A percentile compares a stretch with the other conserved stretches of the same genome.
phyloP scores from a whole-genome alignment of 768 basidiomycete species.

The Boletus huronensis region DNA sequence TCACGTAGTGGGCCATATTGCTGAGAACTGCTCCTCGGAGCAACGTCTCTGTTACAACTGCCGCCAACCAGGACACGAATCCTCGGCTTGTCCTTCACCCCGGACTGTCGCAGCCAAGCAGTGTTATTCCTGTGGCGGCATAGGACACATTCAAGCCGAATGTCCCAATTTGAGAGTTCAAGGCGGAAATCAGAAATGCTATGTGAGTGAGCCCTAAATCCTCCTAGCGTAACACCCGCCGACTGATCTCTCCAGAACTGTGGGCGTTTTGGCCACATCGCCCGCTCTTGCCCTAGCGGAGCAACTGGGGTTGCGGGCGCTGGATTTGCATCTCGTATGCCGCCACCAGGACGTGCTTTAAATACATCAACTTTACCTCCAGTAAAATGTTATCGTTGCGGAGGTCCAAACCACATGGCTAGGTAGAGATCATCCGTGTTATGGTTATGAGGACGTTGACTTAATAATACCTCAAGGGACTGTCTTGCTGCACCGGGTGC shows the following conservation, averaged over 20 bases:
- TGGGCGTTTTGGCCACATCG: conserved; percentile 80
- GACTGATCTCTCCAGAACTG: conserved; percentile 51
- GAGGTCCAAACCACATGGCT: conserved; percentile 85
- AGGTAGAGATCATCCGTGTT: conserved; percentile 41
- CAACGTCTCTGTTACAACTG: conserved; percentile 94
- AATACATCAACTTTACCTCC: conserved; percentile 77
- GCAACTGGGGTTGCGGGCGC: conserved; percentile 34
- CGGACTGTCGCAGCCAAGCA: conserved; percentile 82
- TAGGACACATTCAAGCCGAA: conserved; percentile 88
- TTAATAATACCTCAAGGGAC: conserved; percentile 46
- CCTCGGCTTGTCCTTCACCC: conserved; percentile 81
- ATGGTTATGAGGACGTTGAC: conserved; percentile 7
- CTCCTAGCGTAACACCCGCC: conserved; percentile 2
- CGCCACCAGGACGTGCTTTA: conserved; percentile 70
- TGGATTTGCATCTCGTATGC: conserved; percentile 61
- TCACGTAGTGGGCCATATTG: conserved; percentile 80
- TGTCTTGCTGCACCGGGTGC: conserved; percentile 74
- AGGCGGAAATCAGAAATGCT: conserved; percentile 73
- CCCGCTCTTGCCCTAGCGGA: conserved; percentile 65
- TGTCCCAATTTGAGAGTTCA: conserved; percentile 78
- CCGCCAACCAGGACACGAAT: conserved; percentile 92
- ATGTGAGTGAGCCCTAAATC: conserved; percentile 47
- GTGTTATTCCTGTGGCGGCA: conserved; percentile 90
- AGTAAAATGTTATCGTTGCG: conserved; percentile 87
- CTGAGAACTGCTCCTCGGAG: conserved; percentile 86